A percentile compares a stretch with the other conserved stretches of the same genome.
Evolutionary conservation across 2,329 filamentous ascomycete species (phyloP).

Genomic region (Aspergillus hiratsukae): DNA sequence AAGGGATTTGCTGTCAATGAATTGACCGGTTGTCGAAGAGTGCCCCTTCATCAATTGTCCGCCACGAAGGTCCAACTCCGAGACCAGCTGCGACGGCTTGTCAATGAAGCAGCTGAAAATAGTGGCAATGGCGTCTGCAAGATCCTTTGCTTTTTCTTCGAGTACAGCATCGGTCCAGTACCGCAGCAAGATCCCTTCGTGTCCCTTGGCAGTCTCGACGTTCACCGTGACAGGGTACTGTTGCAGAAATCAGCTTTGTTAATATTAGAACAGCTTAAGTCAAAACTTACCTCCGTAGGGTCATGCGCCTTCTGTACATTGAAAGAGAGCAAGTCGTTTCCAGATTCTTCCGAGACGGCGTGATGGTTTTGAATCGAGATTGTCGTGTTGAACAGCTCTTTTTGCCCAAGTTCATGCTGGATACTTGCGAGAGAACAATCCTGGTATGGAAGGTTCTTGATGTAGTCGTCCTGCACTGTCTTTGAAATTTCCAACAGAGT

Average conservation of each 20-base stretch:
- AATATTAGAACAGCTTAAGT: background rate
- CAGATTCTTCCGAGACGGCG: slow-evolving; percentile 17
- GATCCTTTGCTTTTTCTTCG: slow-evolving; percentile 27
- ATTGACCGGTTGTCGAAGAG: background rate
- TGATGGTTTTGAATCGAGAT: slow-evolving; percentile 40
- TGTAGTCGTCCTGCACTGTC: slow-evolving; percentile 44
- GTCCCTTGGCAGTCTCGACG: slow-evolving; percentile 32
- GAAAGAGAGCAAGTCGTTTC: slow-evolving; percentile 27
- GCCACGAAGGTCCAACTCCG: slow-evolving; percentile 15
- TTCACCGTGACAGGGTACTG: slow-evolving; percentile 39
- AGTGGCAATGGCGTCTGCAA: slow-evolving; percentile 28
- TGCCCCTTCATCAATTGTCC: background rate
- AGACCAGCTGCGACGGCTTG: slow-evolving; percentile 20
- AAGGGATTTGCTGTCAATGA: slow-evolving; percentile 22
- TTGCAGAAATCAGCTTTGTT: slow-evolving; percentile 5
- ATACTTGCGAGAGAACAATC: slow-evolving; percentile 48
- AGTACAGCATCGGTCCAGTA: slow-evolving; percentile 39
- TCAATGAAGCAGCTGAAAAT: slow-evolving; percentile 32
- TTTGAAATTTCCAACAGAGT: slow-evolving; percentile 40
- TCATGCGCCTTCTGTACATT: slow-evolving; percentile 31
- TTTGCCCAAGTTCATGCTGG: slow-evolving; percentile 38
- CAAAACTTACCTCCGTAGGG: slow-evolving; percentile 33
- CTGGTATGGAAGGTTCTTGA: slow-evolving; percentile 47
- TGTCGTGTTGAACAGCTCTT: slow-evolving; percentile 40
- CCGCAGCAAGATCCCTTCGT: slow-evolving; percentile 34